phyloP scores from a whole-genome alignment of 2,329 filamentous ascomycete species.

The Leptographium flavum region DNA sequence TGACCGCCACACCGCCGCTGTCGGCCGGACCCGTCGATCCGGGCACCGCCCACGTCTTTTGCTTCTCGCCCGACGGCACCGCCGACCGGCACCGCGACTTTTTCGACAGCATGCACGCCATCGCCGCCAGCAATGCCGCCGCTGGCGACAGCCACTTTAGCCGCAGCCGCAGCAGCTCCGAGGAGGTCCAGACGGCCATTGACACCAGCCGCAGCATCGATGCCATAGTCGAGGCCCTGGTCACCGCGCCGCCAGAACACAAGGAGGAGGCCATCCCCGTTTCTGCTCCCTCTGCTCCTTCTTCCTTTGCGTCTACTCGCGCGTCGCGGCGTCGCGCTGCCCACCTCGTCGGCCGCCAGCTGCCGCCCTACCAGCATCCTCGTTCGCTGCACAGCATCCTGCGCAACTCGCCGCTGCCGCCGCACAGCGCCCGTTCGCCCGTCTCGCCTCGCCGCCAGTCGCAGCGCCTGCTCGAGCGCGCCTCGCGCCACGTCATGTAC shows the following conservation, averaged over 20 bases:
- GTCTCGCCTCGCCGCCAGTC: conserved; percentile 40
- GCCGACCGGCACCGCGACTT: neutral
- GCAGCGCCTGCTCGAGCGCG: conserved; percentile 37
- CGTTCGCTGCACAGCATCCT: conserved; percentile 48
- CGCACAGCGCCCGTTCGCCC: conserved; percentile 33
- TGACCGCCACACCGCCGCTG: conserved; percentile 45
- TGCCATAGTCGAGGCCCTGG: neutral
- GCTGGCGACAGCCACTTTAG: neutral
- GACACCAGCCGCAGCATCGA: neutral
- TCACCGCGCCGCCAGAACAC: neutral
- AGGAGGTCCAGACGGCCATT: neutral
- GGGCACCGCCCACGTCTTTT: conserved; percentile 24
- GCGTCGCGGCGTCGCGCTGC: conserved; percentile 21
- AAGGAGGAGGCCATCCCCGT: too few species aligned
- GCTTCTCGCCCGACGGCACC: conserved; percentile 21
- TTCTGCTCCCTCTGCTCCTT: too few species aligned
- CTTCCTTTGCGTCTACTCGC: conserved; percentile 12
- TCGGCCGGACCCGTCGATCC: conserved; percentile 37
- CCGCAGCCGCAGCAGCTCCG: neutral
- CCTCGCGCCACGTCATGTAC: conserved; percentile 43
- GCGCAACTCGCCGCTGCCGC: conserved; percentile 49
- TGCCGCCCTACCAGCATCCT: conserved; percentile 43
- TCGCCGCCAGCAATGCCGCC: neutral
- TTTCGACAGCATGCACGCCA: neutral
- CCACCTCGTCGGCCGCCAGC: conserved; percentile 13